Evolutionary conservation across 352 stramenopile genomes (phyloP), one percentile per base, ranked within the genome.

Genomic region (Albugo candida): DNA sequence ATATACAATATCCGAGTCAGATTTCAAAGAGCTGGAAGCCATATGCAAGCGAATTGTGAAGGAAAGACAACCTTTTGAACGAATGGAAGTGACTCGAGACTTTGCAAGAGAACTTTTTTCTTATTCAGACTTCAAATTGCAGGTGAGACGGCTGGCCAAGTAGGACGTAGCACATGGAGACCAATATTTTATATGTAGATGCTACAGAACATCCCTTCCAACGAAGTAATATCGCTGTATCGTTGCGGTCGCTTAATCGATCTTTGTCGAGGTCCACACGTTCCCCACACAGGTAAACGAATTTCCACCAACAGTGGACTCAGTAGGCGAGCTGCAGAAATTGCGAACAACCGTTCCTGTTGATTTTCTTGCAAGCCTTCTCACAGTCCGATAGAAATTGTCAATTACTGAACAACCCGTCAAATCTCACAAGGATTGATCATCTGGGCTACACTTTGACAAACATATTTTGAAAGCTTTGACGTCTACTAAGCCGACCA

Each of bases 191-290:
- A 47, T 85, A 54, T 92, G 76, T 41, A 41, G 66, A 98, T 96
- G 91, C 70, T 79, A 17, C 93, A 88, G 51, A 98, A 98, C 64
- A 95, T 99, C 48, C 81, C 92, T 0, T 47, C 56, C 14, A 83
- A 97, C 50, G 91, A 94, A 36, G 70, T 68, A 13, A 81, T 94
- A 54, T 97, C 95, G 19, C 76, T 98, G 2, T 99, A 99, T 66
- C 77, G 84, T 37, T 99, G 93, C 53, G 96, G 96, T 1, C 78
- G 95, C 19, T 78, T 99, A 18, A 96, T 99, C 59, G 94, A 98
- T 65, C 65, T 98, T 18, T 98, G 94, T 49, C 89, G 92, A 39
- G 94, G 94, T 5, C 94, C 94, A 13, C 94, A 98, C 59, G 81
- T 98, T 1, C 83, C 94, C 24, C 83, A 87, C 44, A 98, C 92